Conservation (phyloP, 148 eudicot species). For the Chenopodium album region DNA sequence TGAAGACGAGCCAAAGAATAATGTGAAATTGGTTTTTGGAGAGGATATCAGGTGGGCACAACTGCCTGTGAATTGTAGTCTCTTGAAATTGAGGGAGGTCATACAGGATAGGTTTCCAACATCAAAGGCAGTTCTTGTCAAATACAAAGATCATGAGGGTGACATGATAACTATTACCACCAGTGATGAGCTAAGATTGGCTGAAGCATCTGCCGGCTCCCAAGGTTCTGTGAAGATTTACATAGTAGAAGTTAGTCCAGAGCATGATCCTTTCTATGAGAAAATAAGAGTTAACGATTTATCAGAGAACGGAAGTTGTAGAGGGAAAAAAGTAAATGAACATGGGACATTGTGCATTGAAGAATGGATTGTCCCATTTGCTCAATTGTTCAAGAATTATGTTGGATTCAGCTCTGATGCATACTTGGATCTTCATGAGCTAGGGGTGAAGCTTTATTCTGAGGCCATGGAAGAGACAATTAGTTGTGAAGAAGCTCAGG, state of each 20-base stretch:
- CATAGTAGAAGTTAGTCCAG: constrained; percentile 71
- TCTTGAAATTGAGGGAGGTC: constrained; percentile 64
- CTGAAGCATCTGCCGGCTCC: constrained; percentile 56
- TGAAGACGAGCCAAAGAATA: constrained; percentile 47
- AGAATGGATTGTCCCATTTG: constrained; percentile 88
- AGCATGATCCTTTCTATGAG: constrained; percentile 73
- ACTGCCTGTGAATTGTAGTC: constrained; percentile 60
- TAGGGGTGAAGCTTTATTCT: constrained; percentile 79
- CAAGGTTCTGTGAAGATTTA: constrained; percentile 58
- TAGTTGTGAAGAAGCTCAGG: constrained; percentile 86
- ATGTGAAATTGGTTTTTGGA: constrained; percentile 76
- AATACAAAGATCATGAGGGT: constrained; percentile 88
- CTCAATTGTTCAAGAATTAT: constrained; percentile 82
- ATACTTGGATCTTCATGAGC: constrained; percentile 78
- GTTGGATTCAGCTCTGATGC: constrained; percentile 84
- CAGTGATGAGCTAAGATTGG: constrained; percentile 79
- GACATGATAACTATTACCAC: constrained; percentile 88
- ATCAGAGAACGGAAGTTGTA: constrained; percentile 24
- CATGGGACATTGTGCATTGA: constrained; percentile 45
- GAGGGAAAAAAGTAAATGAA: constrained; percentile 28
- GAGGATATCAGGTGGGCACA: constrained; percentile 97
- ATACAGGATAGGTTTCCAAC: constrained; percentile 68
- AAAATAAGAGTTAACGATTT: constrained; percentile 31
- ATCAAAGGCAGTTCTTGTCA: constrained; percentile 61
- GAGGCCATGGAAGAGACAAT: constrained; percentile 92